A percentile compares a stretch with the other conserved stretches of the same genome.
phyloP scores from a whole-genome alignment of 495 filamentous ascomycete species.

The Tuber brumale region DNA sequence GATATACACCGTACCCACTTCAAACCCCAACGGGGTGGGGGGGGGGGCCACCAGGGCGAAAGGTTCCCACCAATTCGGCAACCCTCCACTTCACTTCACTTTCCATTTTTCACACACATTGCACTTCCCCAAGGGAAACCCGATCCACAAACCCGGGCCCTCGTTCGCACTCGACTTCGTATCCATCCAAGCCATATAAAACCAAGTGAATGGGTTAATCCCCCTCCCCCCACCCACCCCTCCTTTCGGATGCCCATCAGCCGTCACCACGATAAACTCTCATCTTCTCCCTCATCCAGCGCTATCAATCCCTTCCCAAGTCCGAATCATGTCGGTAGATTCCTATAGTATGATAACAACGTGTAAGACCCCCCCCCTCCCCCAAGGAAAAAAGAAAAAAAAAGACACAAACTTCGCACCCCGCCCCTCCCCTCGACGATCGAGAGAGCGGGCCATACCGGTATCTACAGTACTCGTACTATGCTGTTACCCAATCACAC shows the following conservation, averaged over 20 bases:
- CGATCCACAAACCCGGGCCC: neutral
- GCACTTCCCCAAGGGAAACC: neutral
- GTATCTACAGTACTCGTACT: too few relatives aligned
- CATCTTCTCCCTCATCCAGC: neutral
- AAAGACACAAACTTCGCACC: neutral
- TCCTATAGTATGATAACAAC: neutral
- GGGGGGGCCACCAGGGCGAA: neutral
- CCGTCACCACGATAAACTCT: neutral
- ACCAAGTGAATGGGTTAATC: neutral
- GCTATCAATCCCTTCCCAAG: neutral
- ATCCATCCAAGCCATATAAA: neutral
- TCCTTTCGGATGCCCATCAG: neutral
- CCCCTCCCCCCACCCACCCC: neutral
- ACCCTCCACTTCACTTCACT: neutral
- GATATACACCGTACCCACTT: too few relatives aligned
- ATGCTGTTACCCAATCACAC: neutral
- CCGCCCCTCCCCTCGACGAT: too few relatives aligned
- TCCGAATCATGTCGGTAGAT: neutral
- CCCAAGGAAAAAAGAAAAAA: neutral
- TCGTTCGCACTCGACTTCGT: neutral
- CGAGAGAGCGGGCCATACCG: neutral
- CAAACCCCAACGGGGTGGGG: too few relatives aligned
- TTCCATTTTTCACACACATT: neutral
- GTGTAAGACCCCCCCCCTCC: neutral
- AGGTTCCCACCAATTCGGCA: neutral